phyloP scores from a whole-genome alignment of 805 yeast genomes.

The Starmerella lactis-condensi region DNA sequence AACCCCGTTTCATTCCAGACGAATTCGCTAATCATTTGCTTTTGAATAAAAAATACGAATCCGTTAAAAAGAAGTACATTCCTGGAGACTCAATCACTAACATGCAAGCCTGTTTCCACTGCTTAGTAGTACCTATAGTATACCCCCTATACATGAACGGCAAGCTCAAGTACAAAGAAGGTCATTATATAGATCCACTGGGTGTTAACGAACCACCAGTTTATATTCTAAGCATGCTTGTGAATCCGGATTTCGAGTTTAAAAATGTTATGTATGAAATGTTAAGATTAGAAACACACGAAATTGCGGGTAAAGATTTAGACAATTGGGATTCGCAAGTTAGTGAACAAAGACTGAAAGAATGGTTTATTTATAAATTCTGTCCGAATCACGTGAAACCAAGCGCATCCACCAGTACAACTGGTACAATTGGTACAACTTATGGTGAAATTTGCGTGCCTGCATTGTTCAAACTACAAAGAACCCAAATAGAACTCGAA shows the following conservation, averaged over 20 bases:
- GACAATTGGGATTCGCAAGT: conserved; percentile 1
- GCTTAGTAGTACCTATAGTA: conserved; percentile 13
- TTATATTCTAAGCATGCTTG: conserved; percentile 12
- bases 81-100: conserved; percentile 12
- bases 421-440: background rate
- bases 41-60: conserved; percentile 6
- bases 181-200: conserved; percentile 7
- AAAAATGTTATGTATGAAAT: conserved; percentile 11
- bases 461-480: conserved; percentile 8
- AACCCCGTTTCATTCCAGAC: conserved; percentile 4
- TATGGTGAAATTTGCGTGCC: conserved; percentile 5
- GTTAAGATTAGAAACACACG: conserved; percentile 3
- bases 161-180: conserved; percentile 4
- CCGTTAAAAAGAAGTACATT: conserved; percentile 7
- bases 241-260: conserved; percentile 17
- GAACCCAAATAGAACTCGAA: conserved; percentile 10
- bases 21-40: conserved; percentile 8
- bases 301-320: conserved; percentile 4
- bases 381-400: conserved; percentile 1
- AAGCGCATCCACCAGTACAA: no score
- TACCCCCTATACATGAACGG: conserved; percentile 11
- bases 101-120: conserved; percentile 12
- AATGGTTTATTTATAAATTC: conserved; percentile 6
- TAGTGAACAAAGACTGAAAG: conserved; percentile 9
- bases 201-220: conserved; percentile 6